Base-by-base conservation (phyloP, 495 filamentous ascomycete genomes). In the Evernia prunastri region DNA sequence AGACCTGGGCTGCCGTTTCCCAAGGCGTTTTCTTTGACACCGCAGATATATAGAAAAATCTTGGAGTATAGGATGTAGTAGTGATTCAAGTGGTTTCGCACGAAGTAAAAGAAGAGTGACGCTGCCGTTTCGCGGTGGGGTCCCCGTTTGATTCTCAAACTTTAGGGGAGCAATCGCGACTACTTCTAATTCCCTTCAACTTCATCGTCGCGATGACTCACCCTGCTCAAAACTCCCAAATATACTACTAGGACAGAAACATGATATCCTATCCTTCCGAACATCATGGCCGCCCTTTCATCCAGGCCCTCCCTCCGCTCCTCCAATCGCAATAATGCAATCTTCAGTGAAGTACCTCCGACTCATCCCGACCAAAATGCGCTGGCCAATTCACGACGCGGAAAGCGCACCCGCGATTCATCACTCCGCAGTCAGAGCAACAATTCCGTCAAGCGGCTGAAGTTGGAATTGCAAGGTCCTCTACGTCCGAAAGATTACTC, bases 221-320 rank as follows among this genome's bases (percentile, higher is more conserved):
- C 36, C 8, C 15, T 40, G 59, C 56, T 36, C 47, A 57, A 61
- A 58, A 51, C 35, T 40, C 40, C 25, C 59, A 35, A 61, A 33
- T 33, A 35, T 17, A 29, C 20, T 43, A 27, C 42, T 18, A 61
- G 27, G 40, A 51, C 35, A 59, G 25, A 65, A 69, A 69, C 25
- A 69, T 69, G 67, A 53, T 56, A 64, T 56, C 42, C 35, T 29
- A 49, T 49, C 35, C 37, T 53, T 54, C 33, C 35, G 40, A 67
- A 51, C n/a, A 60, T 60, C 31, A 71, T 71, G 69, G 69, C 69
- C 63, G 69, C 66, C 58, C 63, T 64, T 54, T 65, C 69, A 56
- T 31, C 51, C 51, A 69, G 63, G 66, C 69, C 66, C 33, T 69
- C 69, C 31, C 67, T 69, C 51, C 69, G 69, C 37, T 69, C 67